Base-by-base conservation (phyloP, 2,329 filamentous ascomycete genomes). In the Sporothrix protearum region DNA sequence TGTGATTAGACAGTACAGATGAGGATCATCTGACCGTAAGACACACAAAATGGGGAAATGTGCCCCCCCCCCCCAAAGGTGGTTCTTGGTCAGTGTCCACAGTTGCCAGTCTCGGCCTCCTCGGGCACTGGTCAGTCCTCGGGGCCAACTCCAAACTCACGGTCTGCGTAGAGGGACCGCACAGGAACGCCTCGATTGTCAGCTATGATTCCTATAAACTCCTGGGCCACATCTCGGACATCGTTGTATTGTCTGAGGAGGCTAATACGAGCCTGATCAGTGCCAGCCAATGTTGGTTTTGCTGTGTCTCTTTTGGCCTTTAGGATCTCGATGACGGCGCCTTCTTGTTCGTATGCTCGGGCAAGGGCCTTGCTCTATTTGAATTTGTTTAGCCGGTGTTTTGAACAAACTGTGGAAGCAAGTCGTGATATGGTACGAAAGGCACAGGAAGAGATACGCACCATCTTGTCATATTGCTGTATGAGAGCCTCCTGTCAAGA, bases 161-260 rank as follows among this genome's bases (percentile, higher is more conserved):
- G 75, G 4, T 74, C 74, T 14, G 74, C 73, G 59, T 81, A 81
- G 8, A 81, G 67, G 3, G 75, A 76, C 9, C 77, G 73, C 6
- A 81, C 73, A 0, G 78, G 76, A 1, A 80, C 76, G 4, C 78
- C 77, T 0, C 76, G 74, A 30, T 80, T 79, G 47, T 82, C 80
- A 0, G 80, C 80, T 7, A 82, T 75, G 14, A 81, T 73, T 3
- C 80, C 80, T 55, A 82, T 81, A 28, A 82, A 74, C 72, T 81
- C 78, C 74, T 81, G 80, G 3, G 77, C 79, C 9, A 80, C 76
- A 36, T 82, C 80, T 53, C 80, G 81, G 55, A 80, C 75, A 36
- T 81, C 78, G 75, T 82, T 82, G 76, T 82, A 82, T 51, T 79
- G 75, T 42, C 77, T 76, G 19, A 82, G 75, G 1, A 76, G 75